Percentiles rank a stretch among this genome's conserved stretches.
Evolutionary conservation across 73 alveolate genomes (phyloP).

Genomic region (Durusdinium trenchii): DNA sequence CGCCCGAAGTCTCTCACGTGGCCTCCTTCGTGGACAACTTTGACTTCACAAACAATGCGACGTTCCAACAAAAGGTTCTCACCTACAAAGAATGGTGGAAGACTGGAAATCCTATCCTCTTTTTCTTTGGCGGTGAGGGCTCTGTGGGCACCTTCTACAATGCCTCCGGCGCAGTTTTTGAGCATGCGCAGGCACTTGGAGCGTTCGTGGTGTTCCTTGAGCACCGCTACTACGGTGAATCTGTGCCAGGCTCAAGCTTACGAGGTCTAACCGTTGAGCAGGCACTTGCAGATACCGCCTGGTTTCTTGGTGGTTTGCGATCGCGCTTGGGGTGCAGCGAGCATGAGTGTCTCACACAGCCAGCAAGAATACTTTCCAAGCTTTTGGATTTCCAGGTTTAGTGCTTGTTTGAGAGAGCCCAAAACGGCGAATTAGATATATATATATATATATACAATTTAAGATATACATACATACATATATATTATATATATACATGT

Average conservation of each 20-base stretch:
- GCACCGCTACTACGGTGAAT: constrained; percentile 45
- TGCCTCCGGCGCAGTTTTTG: constrained; percentile 88
- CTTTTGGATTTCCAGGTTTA: too few relatives aligned
- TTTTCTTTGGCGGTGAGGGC: constrained; percentile 92
- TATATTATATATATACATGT: too few relatives aligned
- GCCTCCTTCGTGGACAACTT: constrained; percentile 65
- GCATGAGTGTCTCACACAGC: constrained; percentile 55
- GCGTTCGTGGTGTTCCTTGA: constrained; percentile 90
- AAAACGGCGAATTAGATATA: too few relatives aligned
- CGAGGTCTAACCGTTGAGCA: constrained; percentile 55
- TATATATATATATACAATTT: too few relatives aligned
- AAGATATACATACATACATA: too few relatives aligned
- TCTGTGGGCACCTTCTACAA: constrained; percentile 86
- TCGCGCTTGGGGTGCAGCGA: background rate
- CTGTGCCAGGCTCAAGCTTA: background rate
- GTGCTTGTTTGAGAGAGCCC: too few relatives aligned
- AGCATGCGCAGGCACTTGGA: constrained; percentile 39
- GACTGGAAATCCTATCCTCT: constrained; percentile 56
- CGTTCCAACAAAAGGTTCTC: constrained; percentile 53
- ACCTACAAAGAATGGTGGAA: constrained; percentile 53
- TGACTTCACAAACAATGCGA: constrained; percentile 53
- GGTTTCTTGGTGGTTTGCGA: constrained; percentile 38
- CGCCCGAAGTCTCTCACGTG: background rate
- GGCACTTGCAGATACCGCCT: constrained; percentile 73
- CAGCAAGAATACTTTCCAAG: too few relatives aligned